Evolutionary conservation across 2,329 filamentous ascomycete genomes (phyloP).

Genomic region (Davidsoniella neocaledoniae): DNA sequence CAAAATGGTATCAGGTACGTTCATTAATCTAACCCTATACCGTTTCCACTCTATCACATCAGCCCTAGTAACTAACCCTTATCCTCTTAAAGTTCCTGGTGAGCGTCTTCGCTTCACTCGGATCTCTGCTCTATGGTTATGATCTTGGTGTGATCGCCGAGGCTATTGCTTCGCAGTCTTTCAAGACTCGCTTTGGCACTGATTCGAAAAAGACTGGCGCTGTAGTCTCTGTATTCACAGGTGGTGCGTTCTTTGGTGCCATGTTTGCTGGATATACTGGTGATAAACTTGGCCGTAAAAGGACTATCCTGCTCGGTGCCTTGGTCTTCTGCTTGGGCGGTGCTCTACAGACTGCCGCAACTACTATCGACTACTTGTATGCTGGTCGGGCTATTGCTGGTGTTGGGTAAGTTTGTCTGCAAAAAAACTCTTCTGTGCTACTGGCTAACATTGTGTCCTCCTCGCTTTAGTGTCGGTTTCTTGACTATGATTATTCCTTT

Average conservation of each 20-base stretch:
- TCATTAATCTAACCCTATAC: not conserved
- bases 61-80: not conserved
- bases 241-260: slow-evolving; percentile 57
- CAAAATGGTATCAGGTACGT: slow-evolving; percentile 23
- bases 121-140: slow-evolving; percentile 38
- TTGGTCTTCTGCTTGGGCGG: slow-evolving; percentile 58
- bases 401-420: slow-evolving; percentile 25
- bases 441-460: not conserved
- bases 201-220: slow-evolving; percentile 35
- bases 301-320: slow-evolving; percentile 56
- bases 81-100: slow-evolving; percentile 28
- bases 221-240: slow-evolving; percentile 64
- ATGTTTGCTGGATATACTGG: slow-evolving; percentile 44
- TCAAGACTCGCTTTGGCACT: slow-evolving; percentile 16
- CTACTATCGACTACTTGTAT: slow-evolving; percentile 42
- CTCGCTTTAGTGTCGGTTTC: slow-evolving; percentile 25
- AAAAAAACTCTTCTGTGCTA: not conserved
- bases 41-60: not conserved
- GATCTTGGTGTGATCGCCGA: slow-evolving; percentile 37
- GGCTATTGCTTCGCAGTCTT: slow-evolving; percentile 32
- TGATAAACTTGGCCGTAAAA: slow-evolving; percentile 49
- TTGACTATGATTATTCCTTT: slow-evolving; percentile 32
- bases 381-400: slow-evolving; percentile 54
- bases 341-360: slow-evolving; percentile 53
- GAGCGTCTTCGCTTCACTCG: slow-evolving; percentile 37